A percentile compares a stretch with the other conserved stretches of the same genome.
phyloP scores from a whole-genome alignment of 495 filamentous ascomycete genomes.

The Daldinia bambusicola region DNA sequence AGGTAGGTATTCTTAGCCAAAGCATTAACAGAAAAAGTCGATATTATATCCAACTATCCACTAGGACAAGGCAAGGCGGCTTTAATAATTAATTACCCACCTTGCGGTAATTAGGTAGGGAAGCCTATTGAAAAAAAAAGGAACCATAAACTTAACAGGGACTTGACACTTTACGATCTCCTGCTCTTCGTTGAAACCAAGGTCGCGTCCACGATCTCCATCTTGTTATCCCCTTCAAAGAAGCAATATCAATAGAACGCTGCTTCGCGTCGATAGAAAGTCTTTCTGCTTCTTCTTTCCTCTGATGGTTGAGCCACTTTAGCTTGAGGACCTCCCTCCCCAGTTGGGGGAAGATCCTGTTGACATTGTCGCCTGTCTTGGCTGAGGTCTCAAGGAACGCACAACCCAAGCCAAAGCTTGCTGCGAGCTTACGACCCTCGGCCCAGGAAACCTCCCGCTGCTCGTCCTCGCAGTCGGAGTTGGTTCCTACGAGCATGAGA shows the following conservation, averaged over 20 bases:
- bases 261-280: conserved; percentile 3
- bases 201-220: conserved; percentile 40
- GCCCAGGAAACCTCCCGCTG: conserved; percentile 45
- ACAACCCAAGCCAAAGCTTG: conserved; percentile 34
- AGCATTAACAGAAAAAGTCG: not conserved
- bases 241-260: conserved; percentile 14
- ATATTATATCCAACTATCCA: not conserved
- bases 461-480: conserved; percentile 45
- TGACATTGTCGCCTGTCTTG: conserved; percentile 52
- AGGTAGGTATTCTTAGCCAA: not conserved
- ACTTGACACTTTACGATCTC: conserved; percentile 20
- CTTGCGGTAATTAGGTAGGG: no score
- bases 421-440: conserved; percentile 45
- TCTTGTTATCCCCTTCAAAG: conserved; percentile 23
- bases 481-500: conserved; percentile 53
- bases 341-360: conserved; percentile 46
- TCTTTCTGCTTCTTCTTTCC: conserved; percentile 37
- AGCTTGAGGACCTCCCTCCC: conserved; percentile 48
- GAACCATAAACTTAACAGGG: conserved; percentile 15
- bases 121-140: not conserved
- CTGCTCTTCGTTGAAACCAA: conserved; percentile 34
- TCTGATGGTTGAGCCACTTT: conserved; percentile 40
- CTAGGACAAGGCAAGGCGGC: not conserved
- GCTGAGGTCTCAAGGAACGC: conserved; percentile 54
- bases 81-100: no score